Conservation (phyloP, 495 filamentous ascomycete genomes). For the Amphirosellinia nigrospora region DNA sequence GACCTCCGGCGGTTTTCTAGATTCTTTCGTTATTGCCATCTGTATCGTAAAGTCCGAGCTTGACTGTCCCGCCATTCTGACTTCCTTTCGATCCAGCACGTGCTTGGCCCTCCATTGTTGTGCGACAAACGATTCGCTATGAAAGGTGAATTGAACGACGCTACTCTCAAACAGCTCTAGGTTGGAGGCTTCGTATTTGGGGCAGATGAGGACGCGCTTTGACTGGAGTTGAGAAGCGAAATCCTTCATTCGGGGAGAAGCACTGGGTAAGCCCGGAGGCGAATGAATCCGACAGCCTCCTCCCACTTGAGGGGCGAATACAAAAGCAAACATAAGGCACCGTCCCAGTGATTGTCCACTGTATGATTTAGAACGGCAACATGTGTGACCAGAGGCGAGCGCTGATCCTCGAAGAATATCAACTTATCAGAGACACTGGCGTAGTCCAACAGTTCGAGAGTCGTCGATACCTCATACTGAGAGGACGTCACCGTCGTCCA, state of each 20-base stretch:
- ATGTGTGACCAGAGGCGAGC: neutral
- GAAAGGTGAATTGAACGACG: neutral
- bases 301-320: neutral
- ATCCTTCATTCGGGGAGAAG: neutral
- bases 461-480: neutral
- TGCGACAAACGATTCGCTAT: neutral
- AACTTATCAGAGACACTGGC: neutral
- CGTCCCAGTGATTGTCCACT: neutral
- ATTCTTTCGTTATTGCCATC: neutral
- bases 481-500: neutral
- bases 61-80: too few species aligned
- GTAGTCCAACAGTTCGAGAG: neutral
- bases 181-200: neutral
- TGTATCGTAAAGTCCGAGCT: neutral
- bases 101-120: neutral
- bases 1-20: neutral
- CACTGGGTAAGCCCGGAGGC: neutral
- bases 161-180: neutral
- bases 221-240: neutral
- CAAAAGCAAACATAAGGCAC: neutral
- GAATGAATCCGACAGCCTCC: neutral
- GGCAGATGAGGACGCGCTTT: neutral
- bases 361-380: neutral
- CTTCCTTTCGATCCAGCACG: neutral
- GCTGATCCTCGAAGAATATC: neutral